Evolutionary conservation across 805 yeast species (phyloP), one percentile per base, ranked within the genome.

Genomic region (Saturnispora quitensis): DNA sequence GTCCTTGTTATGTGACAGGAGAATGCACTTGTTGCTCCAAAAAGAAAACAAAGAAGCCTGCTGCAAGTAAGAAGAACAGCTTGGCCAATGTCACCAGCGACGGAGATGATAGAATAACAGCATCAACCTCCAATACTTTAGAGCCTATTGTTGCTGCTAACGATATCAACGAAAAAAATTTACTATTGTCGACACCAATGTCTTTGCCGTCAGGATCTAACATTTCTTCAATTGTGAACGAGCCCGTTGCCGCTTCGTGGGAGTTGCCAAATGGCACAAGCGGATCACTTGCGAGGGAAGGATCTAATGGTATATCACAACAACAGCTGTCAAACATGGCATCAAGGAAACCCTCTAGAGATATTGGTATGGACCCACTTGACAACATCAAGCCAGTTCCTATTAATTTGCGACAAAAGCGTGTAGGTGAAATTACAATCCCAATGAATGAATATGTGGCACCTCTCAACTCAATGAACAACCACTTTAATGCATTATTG

Each of bases 391-490:
- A 44, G 17, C 52, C 48, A 12, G 48, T 50, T 13, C 46, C 53
- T 1, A 25, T 62, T 17, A 54, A 60, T 36, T 60, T 62, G 45
- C 53, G 65, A 35, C 56, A 54, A 22, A 62, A 57, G 46, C 58
- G 67, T 40, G 47, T 61, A 2, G 70, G 70, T 10, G 71, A 67
- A 53, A 67, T 67, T 4, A 48, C 63, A 2, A 53, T 67, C 5
- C 68, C 71, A 3, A 58, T 67, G 27, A 69, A 68, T 47, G 72
- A 68, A 50, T 68, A 65, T 50, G 65, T 68, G 17, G 68, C 66
- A 31, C 72, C 72, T 12, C 48, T 68, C 50, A 65, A 67, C 50
- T 62, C 68, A 25, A 68, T 68, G 71, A 67, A 65, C 49, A 59
- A 56, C 10, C 62, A 68, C 51, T 55, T 68, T 47, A 60, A 64